Evolutionary conservation across 768 basidiomycete genomes (phyloP).

Genomic region (Lactarius tabidus): DNA sequence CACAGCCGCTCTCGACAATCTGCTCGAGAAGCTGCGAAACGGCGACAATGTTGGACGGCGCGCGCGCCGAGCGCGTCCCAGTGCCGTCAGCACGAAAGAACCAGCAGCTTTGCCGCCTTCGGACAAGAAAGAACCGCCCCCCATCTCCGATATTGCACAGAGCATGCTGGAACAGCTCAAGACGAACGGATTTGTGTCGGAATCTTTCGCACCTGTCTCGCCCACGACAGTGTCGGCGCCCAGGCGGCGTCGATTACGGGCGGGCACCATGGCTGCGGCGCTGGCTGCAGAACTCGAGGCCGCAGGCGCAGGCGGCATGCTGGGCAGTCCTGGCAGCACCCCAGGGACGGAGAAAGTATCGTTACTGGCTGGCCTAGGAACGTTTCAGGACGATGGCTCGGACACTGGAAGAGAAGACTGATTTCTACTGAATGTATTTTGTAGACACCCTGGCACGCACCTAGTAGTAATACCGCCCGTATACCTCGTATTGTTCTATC

Average conservation of each 20-base stretch:
- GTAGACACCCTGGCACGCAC: conserved; percentile 8
- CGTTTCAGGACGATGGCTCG: conserved; percentile 10
- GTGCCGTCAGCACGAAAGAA: conserved; percentile 34
- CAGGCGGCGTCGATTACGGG: conserved; percentile 27
- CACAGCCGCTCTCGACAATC: conserved; percentile 55
- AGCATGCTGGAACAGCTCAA: conserved; percentile 74
- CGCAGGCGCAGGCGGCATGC: conserved; percentile 16
- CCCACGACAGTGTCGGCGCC: conserved; percentile 24
- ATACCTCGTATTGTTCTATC: background rate
- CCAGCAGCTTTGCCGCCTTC: conserved; percentile 36
- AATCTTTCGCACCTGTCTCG: conserved; percentile 28
- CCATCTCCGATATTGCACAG: conserved; percentile 49
- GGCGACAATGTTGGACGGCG: conserved; percentile 62
- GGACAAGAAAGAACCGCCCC: conserved; percentile 26
- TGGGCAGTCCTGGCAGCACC: conserved; percentile 10
- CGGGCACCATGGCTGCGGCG: conserved; percentile 19
- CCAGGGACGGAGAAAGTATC: background rate
- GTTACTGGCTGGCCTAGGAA: conserved; percentile 5
- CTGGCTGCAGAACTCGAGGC: conserved; percentile 25
- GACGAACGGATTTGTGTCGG: conserved; percentile 56
- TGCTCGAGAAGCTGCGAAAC: conserved; percentile 67
- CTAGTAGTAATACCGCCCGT: background rate
- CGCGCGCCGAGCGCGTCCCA: conserved; percentile 47
- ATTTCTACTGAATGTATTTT: conserved; percentile 14
- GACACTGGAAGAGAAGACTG: conserved; percentile 22